Percentiles rank a stretch among this genome's conserved stretches.
Conservation (phyloP, 2,329 filamentous ascomycete genomes). For the Epichloe amarillans region DNA sequence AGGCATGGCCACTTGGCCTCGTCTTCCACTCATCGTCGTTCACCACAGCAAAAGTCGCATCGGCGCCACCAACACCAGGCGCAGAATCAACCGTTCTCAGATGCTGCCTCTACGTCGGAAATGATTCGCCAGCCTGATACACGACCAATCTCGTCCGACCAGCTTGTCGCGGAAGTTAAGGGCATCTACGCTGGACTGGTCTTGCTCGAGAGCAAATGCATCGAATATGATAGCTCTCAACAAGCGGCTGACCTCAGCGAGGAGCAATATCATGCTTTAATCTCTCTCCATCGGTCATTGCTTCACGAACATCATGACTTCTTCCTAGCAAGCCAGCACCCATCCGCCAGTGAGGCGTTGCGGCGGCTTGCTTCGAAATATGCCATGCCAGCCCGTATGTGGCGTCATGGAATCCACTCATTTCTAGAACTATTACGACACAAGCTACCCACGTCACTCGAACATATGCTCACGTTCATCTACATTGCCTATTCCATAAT, state of each 20-base stretch:
- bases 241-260: constrained; percentile 32
- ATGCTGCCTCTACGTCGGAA: constrained; percentile 2
- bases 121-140: constrained; percentile 40
- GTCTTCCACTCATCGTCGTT: background rate
- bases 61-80: background rate
- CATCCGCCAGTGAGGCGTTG: constrained; percentile 56
- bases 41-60: constrained; percentile 2
- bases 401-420: constrained; percentile 80
- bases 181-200: constrained; percentile 72
- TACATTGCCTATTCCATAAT: constrained; percentile 86
- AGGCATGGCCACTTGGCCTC: background rate
- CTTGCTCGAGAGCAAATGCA: constrained; percentile 79
- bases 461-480: constrained; percentile 86
- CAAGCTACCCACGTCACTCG: constrained; percentile 60
- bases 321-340: constrained; percentile 78
- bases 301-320: constrained; percentile 78
- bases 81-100: background rate
- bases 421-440: constrained; percentile 68
- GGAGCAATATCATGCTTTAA: constrained; percentile 75
- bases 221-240: constrained; percentile 61
- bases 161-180: constrained; percentile 70
- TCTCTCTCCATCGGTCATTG: constrained; percentile 67
- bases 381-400: constrained; percentile 86
- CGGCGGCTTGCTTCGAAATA: constrained; percentile 64
- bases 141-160: constrained; percentile 59